These are phyloP conservation scores for Talaromyces sp. DNA, from an alignment of 2,329 filamentous ascomycete genomes.

Conservation along the genomic window DNA sequence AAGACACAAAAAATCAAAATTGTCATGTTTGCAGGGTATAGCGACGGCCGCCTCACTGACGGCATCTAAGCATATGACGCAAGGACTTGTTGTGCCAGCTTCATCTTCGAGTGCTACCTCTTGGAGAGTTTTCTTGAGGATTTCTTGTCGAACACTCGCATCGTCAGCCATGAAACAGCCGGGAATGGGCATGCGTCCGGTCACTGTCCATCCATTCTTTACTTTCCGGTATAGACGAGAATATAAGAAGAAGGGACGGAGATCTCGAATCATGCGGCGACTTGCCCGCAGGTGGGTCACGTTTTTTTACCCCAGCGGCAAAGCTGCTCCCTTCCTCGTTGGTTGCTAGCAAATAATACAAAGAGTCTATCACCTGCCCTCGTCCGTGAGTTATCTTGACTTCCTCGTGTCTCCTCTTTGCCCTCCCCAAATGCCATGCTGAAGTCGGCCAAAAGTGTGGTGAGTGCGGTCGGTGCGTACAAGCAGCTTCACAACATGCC, in stretches of 20 bases:
- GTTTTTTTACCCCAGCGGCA: slow-evolving; percentile 11
- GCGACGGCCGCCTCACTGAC: slow-evolving; percentile 69
- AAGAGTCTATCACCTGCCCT: background rate
- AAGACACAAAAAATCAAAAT: slow-evolving; percentile 83
- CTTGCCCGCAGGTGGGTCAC: slow-evolving; percentile 1
- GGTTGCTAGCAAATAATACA: background rate
- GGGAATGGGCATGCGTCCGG: background rate
- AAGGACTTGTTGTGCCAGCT: slow-evolving; percentile 50
- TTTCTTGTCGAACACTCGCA: slow-evolving; percentile 41
- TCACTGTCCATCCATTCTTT: slow-evolving; percentile 14
- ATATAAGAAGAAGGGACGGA: background rate
- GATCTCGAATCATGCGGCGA: slow-evolving; percentile 7
- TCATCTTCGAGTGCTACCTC: slow-evolving; percentile 40
- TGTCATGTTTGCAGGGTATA: slow-evolving; percentile 71
- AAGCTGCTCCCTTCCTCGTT: slow-evolving; percentile 11
- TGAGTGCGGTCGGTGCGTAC: slow-evolving; percentile 26
- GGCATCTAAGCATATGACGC: slow-evolving; percentile 81
- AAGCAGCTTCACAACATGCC: slow-evolving; percentile 23
- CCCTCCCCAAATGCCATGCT: slow-evolving; percentile 23
- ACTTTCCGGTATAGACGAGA: background rate
- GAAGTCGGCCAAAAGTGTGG: slow-evolving; percentile 36
- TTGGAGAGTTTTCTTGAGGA: slow-evolving; percentile 44
- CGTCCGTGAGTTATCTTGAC: background rate
- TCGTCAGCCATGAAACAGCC: slow-evolving; percentile 35
- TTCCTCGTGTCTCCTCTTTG: background rate